Evolutionary conservation across 2,329 filamentous ascomycete genomes (phyloP).

Genomic region (Periconia macrospinosa): DNA sequence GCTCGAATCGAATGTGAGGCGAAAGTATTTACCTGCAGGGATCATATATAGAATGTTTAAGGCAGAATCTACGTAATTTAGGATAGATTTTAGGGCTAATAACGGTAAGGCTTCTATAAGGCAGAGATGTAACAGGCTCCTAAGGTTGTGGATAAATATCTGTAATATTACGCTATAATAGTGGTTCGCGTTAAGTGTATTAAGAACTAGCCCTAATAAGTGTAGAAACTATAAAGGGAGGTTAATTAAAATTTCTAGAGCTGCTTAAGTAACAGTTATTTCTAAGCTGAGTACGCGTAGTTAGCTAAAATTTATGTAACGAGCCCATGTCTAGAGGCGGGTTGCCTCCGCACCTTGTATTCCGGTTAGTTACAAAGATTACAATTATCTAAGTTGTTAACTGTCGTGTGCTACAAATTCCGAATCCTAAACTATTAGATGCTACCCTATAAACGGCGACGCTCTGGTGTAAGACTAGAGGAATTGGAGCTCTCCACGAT

Average conservation of each 20-base stretch:
- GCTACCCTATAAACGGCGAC: too few species aligned
- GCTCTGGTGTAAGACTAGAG: too few species aligned
- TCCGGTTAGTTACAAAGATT: constrained; percentile 3
- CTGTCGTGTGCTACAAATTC: constrained; percentile 3
- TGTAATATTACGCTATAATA: too few species aligned
- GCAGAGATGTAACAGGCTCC: too few species aligned
- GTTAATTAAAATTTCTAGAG: constrained; percentile 2
- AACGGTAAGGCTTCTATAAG: too few species aligned
- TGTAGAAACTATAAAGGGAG: constrained; percentile 4
- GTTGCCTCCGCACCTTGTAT: background rate
- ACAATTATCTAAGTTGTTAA: constrained; percentile 3
- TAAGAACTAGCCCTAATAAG: background rate
- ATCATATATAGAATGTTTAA: constrained; percentile 3
- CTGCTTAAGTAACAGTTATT: background rate
- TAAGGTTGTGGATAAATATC: too few species aligned
- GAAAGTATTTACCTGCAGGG: background rate
- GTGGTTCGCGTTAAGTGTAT: too few species aligned
- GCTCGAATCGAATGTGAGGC: constrained; percentile 1
- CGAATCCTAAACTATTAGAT: constrained; percentile 1
- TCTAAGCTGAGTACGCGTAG: constrained; percentile 3
- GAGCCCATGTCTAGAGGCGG: constrained; percentile 2
- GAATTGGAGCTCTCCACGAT: too few species aligned
- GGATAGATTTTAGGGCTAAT: constrained; percentile 1
- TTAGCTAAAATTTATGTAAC: constrained; percentile 1
- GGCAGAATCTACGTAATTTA: constrained; percentile 1